phyloP scores from a whole-genome alignment of 495 filamentous ascomycete species.

The Penicillium parvum region DNA sequence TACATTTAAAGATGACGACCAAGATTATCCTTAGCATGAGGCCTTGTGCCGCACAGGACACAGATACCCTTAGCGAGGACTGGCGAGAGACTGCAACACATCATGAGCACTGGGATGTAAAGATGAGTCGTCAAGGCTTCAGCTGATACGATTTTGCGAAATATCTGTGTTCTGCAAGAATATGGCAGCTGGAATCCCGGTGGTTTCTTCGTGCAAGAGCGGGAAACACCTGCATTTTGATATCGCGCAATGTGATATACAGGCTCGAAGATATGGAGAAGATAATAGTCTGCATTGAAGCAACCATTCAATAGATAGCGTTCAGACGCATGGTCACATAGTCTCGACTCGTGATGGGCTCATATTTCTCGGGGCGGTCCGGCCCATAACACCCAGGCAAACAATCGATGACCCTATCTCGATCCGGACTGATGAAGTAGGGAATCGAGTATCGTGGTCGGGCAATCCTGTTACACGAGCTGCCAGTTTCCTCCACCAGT shows the following conservation, averaged over 20 bases:
- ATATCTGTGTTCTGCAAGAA: too few relatives aligned
- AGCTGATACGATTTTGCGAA: too few relatives aligned
- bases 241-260: neutral
- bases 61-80: conserved; percentile 13
- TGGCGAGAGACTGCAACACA: too few relatives aligned
- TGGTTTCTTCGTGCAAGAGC: too few relatives aligned
- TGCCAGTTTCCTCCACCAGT: conserved; percentile 6
- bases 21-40: conserved; percentile 18
- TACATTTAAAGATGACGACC: conserved; percentile 13
- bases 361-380: conserved; percentile 30
- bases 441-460: conserved; percentile 48
- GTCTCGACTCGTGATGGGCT: conserved; percentile 10
- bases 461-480: conserved; percentile 27
- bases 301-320: conserved; percentile 3
- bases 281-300: too few relatives aligned
- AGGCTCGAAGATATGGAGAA: too few relatives aligned
- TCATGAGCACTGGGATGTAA: conserved; percentile 10
- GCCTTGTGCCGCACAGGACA: conserved; percentile 17
- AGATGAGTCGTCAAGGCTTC: too few relatives aligned
- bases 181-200: too few relatives aligned
- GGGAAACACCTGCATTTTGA: neutral
- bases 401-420: conserved; percentile 43
- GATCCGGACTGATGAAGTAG: conserved; percentile 48
- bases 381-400: conserved; percentile 37
- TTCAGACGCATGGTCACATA: conserved; percentile 7